phyloP scores from a whole-genome alignment of 495 filamentous ascomycete species.

The Penicillium macrosclerotiorum region DNA sequence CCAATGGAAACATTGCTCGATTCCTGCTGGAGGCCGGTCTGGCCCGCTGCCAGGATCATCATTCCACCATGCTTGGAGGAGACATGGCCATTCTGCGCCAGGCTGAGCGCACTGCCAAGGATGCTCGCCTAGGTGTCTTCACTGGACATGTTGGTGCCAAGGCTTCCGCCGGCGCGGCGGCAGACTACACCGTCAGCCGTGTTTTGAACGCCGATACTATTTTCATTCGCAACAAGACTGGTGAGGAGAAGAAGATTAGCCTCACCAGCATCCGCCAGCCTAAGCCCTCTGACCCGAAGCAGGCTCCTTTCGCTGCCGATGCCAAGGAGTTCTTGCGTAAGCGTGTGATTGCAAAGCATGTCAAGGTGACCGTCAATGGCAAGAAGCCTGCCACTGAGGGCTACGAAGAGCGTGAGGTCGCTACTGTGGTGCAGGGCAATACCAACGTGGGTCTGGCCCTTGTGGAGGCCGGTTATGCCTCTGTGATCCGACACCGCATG shows the following conservation, averaged over 20 bases:
- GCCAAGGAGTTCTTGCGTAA: constrained; percentile 96
- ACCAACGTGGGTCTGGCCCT: constrained; percentile 83
- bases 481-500: constrained; percentile 88
- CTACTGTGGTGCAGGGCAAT: constrained; percentile 75
- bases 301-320: constrained; percentile 84
- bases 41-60: constrained; percentile 89
- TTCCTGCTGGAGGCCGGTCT: constrained; percentile 84
- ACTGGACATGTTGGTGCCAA: constrained; percentile 69
- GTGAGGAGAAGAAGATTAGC: constrained; percentile 83
- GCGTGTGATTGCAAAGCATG: constrained; percentile 92
- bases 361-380: constrained; percentile 82
- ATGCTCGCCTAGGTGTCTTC: constrained; percentile 69
- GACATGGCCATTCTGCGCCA: constrained; percentile 84
- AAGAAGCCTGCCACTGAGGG: constrained; percentile 86
- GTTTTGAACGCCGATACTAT: constrained; percentile 88
- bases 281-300: constrained; percentile 74
- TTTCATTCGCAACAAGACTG: constrained; percentile 77
- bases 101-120: constrained; percentile 83
- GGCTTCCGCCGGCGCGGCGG: constrained; percentile 48
- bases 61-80: constrained; percentile 80
- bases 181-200: constrained; percentile 80
- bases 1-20: constrained; percentile 85
- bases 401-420: constrained; percentile 92
- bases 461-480: constrained; percentile 88
- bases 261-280: constrained; percentile 92